Evolutionary conservation across 2,329 filamentous ascomycete genomes (phyloP).

Genomic region (Cadophora sp.): DNA sequence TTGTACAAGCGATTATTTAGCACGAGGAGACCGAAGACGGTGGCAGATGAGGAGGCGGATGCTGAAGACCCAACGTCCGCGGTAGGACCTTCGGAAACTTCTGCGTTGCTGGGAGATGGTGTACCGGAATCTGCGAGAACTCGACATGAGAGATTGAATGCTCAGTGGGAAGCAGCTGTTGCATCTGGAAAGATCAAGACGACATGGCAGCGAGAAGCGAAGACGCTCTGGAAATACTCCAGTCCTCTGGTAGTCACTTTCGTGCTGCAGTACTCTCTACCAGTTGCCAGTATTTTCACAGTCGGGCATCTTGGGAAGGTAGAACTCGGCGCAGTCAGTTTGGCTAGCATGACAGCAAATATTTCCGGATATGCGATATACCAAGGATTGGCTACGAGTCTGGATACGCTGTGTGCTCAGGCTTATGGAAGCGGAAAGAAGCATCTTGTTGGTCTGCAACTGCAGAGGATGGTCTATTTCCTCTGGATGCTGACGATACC

Average conservation of each 20-base stretch:
- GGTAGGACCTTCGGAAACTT: constrained; percentile 48
- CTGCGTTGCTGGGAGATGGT: constrained; percentile 49
- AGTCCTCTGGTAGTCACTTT: constrained; percentile 76
- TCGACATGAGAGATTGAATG: constrained; percentile 65
- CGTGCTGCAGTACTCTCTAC: constrained; percentile 82
- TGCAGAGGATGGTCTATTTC: constrained; percentile 83
- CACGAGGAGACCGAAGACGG: constrained; percentile 55
- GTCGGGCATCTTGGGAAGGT: constrained; percentile 77
- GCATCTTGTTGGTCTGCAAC: constrained; percentile 83
- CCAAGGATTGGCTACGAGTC: constrained; percentile 84
- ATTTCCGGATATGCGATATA: constrained; percentile 81
- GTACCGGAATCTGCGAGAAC: constrained; percentile 51
- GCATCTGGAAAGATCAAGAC: constrained; percentile 82
- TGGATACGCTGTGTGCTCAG: constrained; percentile 93
- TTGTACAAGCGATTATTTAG: constrained; percentile 57
- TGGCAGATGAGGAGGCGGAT: constrained; percentile 49
- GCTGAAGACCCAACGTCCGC: constrained; percentile 27
- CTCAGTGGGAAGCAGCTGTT: constrained; percentile 87
- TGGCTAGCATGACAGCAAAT: constrained; percentile 80
- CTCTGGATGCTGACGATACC: constrained; percentile 75
- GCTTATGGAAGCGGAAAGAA: constrained; percentile 92
- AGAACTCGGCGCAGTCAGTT: constrained; percentile 69
- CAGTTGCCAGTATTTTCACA: constrained; percentile 81
- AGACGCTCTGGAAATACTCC: constrained; percentile 77
- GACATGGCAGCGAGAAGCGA: constrained; percentile 88